A percentile compares a stretch with the other conserved stretches of the same genome.
Evolutionary conservation across 352 stramenopile genomes (phyloP).

Genomic region (Phytopythium litorale): DNA sequence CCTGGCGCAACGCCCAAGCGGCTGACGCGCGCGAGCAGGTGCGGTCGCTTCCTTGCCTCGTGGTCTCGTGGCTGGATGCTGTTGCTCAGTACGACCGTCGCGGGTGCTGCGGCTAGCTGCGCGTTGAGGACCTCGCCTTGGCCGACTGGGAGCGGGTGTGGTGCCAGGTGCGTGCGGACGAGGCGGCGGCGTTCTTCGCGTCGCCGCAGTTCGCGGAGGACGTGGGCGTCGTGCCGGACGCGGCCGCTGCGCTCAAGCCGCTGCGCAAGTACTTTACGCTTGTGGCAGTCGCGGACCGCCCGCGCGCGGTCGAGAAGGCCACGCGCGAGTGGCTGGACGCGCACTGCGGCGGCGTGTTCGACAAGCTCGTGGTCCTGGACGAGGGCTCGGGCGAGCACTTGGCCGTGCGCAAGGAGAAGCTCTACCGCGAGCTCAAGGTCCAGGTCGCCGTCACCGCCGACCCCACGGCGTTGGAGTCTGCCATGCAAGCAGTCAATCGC

Average conservation of each 20-base stretch:
- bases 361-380: constrained; percentile 73
- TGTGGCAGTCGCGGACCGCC: constrained; percentile 53
- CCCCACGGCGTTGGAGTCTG: constrained; percentile 18
- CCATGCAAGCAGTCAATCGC: constrained; percentile 22
- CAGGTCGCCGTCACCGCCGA: constrained; percentile 55
- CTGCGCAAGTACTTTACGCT: constrained; percentile 64
- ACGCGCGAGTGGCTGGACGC: constrained; percentile 73
- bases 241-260: constrained; percentile 39
- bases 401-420: constrained; percentile 47
- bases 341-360: constrained; percentile 59
- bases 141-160: constrained; percentile 33
- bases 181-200: constrained; percentile 44
- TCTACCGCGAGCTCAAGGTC: constrained; percentile 61
- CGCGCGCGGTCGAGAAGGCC: constrained; percentile 53
- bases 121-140: constrained; percentile 11
- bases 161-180: constrained; percentile 14
- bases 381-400: constrained; percentile 30
- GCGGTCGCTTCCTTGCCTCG: constrained; percentile 11
- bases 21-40: constrained; percentile 35
- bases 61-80: not conserved
- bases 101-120: constrained; percentile 17
- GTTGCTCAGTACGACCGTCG: not conserved
- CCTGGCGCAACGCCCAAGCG: constrained; percentile 51
- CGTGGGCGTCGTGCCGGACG: constrained; percentile 25
- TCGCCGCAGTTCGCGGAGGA: constrained; percentile 40